Percentiles rank a stretch among this genome's conserved stretches.
Evolutionary conservation across 495 filamentous ascomycete genomes (phyloP).

Genomic region (Rusavskia elegans): DNA sequence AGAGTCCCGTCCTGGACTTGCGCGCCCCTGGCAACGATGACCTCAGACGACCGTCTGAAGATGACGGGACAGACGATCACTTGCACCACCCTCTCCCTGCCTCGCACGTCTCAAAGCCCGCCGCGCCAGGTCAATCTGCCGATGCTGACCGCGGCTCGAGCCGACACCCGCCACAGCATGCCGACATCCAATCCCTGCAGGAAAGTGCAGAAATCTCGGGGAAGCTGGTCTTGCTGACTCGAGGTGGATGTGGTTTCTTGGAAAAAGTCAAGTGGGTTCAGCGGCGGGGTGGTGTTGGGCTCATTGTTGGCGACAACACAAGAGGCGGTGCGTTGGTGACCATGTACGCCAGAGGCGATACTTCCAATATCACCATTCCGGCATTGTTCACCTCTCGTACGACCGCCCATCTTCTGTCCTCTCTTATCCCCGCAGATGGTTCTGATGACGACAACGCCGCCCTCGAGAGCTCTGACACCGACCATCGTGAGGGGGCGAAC

Average conservation of each 20-base stretch:
- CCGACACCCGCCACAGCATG: conserved; percentile 41
- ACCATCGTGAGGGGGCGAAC: background rate
- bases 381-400: conserved; percentile 90
- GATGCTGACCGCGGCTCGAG: conserved; percentile 26
- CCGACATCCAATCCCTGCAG: conserved; percentile 89
- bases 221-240: conserved; percentile 76
- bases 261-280: conserved; percentile 97
- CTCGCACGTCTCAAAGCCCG: conserved; percentile 27
- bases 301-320: conserved; percentile 90
- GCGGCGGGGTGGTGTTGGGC: conserved; percentile 66
- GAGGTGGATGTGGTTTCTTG: conserved; percentile 89
- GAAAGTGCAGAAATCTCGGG: conserved; percentile 88
- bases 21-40: conserved; percentile 10
- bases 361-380: conserved; percentile 85
- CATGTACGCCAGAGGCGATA: conserved; percentile 94
- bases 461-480: background rate
- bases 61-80: conserved; percentile 88
- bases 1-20: background rate
- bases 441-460: background rate
- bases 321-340: conserved; percentile 73
- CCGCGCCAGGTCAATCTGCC: conserved; percentile 14
- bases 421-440: conserved; percentile 45
- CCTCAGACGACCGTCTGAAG: conserved; percentile 20
- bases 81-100: conserved; percentile 53
- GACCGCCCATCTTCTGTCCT: conserved; percentile 84